Evolutionary conservation across 495 filamentous ascomycete genomes (phyloP), one percentile per base, ranked within the genome.

Genomic region (Aspergillus kassunensis): DNA sequence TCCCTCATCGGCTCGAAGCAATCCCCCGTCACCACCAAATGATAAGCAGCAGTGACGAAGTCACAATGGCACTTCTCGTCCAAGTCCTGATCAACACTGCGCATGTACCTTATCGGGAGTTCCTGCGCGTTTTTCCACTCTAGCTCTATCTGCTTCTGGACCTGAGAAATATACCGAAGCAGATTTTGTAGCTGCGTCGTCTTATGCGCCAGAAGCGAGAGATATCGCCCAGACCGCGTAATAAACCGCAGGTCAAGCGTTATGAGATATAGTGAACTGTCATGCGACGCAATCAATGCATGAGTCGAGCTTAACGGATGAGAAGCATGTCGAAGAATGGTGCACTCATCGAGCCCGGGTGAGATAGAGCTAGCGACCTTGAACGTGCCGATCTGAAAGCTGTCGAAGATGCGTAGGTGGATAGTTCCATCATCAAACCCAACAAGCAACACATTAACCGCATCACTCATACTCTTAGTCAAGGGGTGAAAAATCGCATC

Each of bases 401-500:
- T 92, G 61, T 96, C 89, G 65, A 95, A 96, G 45, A 96, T 89
- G 49, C 86, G 87, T 24, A 96, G 69, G 56, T 91, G 85, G 27
- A 95, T 77, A n/a, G 73, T 80, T 24, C 91, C 90, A 60, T 90
- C 82, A 50, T 81, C 76, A n/a, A 84, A 87, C 3, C 86, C 89
- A 2, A 88, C 79, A 4, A 95, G 70, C 51, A 98, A 80, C 12
- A 95, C 84, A 70, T 97, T 88, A 9, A 96, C 86, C 3, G 80
- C 75, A 51, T 91, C 79, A 53, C 81, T 80, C 25, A 85, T 82
- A 37, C 79, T 79, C 39, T 79, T 76, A 35, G 75, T 68, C 23
- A 79, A 72, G 2, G 84, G 77, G 40, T 82, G 81, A 53, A 91
- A 86, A 13, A 90, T 73, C 12, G 80, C 78, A 67, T 91, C 87